Evolutionary conservation across 345 rosid species (phyloP).

Genomic region (Erucastrum elatum): DNA sequence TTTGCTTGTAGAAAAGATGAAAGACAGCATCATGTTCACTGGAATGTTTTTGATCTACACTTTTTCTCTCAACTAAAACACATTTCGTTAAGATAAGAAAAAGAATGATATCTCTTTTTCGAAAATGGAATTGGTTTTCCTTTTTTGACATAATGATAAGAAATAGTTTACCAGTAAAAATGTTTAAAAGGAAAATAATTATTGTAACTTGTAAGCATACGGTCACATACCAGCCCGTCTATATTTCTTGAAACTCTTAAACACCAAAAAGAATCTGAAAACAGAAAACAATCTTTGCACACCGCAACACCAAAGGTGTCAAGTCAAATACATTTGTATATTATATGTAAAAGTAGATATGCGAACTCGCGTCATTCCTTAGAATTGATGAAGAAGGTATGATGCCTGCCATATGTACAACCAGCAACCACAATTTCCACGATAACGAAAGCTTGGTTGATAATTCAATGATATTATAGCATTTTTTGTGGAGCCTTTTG

Average conservation of each 20-base stretch:
- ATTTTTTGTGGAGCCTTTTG: neutral
- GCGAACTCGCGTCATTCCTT: neutral
- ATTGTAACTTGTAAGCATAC: neutral
- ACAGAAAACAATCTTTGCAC: too few species aligned
- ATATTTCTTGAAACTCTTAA: neutral
- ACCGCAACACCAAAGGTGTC: neutral
- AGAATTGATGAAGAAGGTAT: neutral
- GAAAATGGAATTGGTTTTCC: constrained; percentile 15
- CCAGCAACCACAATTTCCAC: neutral
- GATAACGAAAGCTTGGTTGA: neutral
- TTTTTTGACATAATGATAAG: constrained; percentile 6
- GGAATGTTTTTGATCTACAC: neutral
- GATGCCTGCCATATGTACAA: neutral
- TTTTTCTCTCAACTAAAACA: neutral
- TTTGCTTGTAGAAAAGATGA: neutral
- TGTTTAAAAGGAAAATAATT: neutral
- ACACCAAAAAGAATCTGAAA: neutral
- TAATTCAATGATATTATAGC: neutral
- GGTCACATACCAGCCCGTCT: neutral
- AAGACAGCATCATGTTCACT: constrained; percentile 25
- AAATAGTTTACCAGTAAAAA: neutral
- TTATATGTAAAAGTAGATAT: neutral
- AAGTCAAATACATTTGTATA: neutral
- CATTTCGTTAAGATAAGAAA: constrained; percentile 12
- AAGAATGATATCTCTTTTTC: constrained; percentile 28